Percentiles rank a stretch among this genome's conserved stretches.
phyloP scores from a whole-genome alignment of 176 grass and related monocot species.

The Aegilops speltoides region DNA sequence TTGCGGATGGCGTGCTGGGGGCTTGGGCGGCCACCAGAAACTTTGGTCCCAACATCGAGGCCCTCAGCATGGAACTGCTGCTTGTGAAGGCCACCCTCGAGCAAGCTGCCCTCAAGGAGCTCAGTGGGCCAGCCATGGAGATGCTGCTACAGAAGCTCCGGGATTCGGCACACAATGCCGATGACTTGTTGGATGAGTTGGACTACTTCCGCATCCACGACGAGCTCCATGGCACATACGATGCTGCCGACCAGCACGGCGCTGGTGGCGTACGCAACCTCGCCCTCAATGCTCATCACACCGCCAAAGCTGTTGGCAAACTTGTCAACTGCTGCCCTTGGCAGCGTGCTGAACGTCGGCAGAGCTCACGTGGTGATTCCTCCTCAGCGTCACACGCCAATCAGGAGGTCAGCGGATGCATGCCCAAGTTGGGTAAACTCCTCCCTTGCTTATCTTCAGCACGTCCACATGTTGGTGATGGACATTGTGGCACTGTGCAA shows the following conservation, averaged over 20 bases:
- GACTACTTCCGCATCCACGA: conserved; percentile 16
- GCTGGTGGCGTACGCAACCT: background rate
- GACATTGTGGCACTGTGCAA: background rate
- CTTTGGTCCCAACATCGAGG: no score
- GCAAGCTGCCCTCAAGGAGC: no score
- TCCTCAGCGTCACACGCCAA: background rate
- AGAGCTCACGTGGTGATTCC: background rate
- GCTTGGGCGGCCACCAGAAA: no score
- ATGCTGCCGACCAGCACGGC: background rate
- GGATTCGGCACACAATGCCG: background rate
- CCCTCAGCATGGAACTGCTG: background rate
- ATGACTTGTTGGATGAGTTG: background rate
- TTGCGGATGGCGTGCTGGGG: no score
- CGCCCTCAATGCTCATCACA: no score
- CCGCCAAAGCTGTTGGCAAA: background rate
- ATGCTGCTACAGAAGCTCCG: background rate
- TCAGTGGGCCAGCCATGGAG: no score
- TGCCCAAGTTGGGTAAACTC: background rate
- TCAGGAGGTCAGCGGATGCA: background rate
- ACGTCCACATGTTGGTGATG: no score
- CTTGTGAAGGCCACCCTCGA: no score
- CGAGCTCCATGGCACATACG: no score
- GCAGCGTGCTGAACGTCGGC: no score
- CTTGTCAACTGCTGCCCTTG: background rate
- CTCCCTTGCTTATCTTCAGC: no score